These are phyloP conservation scores for Eutrema salsugineum DNA, from an alignment of 441 rosid species.

Conservation along the genomic window DNA sequence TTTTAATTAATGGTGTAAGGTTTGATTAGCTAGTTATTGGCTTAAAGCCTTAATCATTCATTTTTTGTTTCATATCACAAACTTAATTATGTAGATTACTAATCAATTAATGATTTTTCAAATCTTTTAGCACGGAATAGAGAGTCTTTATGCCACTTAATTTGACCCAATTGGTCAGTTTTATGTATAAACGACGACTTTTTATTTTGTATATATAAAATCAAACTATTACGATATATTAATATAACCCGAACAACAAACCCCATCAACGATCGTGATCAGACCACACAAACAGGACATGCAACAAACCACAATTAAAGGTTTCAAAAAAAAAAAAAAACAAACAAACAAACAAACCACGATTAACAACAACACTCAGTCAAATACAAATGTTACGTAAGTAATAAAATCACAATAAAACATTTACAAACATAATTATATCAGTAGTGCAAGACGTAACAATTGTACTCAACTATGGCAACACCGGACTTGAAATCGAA, in stretches of 20 bases:
- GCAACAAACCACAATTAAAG: neutral
- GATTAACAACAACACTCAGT: neutral
- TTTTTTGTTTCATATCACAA: neutral
- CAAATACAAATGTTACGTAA: neutral
- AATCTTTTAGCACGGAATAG: neutral
- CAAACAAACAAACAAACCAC: too few relatives aligned
- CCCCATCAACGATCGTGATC: neutral
- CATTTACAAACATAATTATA: neutral
- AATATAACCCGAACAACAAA: neutral
- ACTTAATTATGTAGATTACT: neutral
- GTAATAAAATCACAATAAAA: neutral
- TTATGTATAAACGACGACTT: neutral
- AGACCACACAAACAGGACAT: neutral
- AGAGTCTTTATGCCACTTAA: neutral
- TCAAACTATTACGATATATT: too few relatives aligned
- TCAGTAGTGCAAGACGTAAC: conserved; percentile 53
- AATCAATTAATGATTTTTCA: neutral
- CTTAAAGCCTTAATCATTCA: neutral
- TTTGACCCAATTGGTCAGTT: conserved; percentile 5
- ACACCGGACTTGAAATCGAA: conserved; percentile 27
- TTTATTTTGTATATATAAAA: neutral
- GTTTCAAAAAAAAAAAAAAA: too few relatives aligned
- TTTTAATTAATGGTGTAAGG: neutral
- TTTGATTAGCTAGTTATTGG: conserved; percentile 3
- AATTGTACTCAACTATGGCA: conserved; percentile 47